Evolutionary conservation across 805 yeast species (phyloP), one percentile per base, ranked within the genome.

Genomic region (Candida yuanshanica): DNA sequence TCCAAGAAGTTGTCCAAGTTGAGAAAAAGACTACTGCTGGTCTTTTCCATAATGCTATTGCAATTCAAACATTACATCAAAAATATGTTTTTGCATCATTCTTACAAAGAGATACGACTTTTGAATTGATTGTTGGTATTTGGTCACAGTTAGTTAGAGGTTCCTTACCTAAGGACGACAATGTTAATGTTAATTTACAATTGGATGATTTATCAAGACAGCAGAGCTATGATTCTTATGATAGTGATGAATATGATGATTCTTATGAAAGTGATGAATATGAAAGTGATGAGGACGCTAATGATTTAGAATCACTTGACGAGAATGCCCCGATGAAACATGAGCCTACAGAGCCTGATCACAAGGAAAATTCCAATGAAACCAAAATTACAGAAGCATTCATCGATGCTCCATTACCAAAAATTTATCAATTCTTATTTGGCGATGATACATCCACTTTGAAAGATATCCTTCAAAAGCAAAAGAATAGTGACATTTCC

Each of bases 11-110:
- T 33, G 73, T 75, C 9, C 71, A 74, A 32, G 74, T 89, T 50
- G 96, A 91, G 55, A 86, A 87, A 60, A 83, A 79, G 48, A 70
- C 79, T 21, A 87, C 95, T 0, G 96, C 90, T 4, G 95, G 93
- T 1, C 66, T 91, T 11, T 88, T 91, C 55, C 95, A 95, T 24
- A 91, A 90, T 59, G 97, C 95, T 1, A 86, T 91, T 29, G 43
- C 47, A 9, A 48, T 54, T 7, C 56, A 54, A 35, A 50, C 56
- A 7, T 24, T 54, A 55, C 59, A 75, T 69, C 62, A 75, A 72
- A 79, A 76, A 46, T 85, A 89, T 51, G 73, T 76, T 13, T 90
- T 91, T 68, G 96, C 96, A 7, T 85, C 93, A 42, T 87, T 91
- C 53, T 66, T 87, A 7, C 74, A 88, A 2, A 72, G 97, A 41